phyloP scores from a whole-genome alignment of 257 asterid species.

The Datura wrightii region DNA sequence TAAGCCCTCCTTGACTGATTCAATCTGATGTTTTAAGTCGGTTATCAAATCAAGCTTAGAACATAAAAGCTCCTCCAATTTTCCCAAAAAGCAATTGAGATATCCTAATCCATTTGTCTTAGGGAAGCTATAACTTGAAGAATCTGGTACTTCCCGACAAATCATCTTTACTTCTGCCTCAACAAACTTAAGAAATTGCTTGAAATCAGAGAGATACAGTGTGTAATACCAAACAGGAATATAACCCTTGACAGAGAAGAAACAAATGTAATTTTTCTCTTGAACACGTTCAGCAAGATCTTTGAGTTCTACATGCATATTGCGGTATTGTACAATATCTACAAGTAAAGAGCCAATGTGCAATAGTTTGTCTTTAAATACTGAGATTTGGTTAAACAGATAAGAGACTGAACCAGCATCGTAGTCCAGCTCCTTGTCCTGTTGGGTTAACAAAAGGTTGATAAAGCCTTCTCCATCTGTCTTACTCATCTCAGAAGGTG shows the following conservation, averaged over 20 bases:
- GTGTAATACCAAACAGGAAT: conserved; percentile 25
- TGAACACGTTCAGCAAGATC: conserved; percentile 2
- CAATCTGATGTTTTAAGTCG: conserved; percentile 11
- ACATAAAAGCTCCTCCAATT: conserved; percentile 5
- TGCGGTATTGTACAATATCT: conserved; percentile 10
- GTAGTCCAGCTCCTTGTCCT: not conserved
- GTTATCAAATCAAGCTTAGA: conserved; percentile 4
- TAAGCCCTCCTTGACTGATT: conserved; percentile 10
- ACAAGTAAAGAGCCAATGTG: conserved; percentile 24
- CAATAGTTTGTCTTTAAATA: conserved; percentile 25
- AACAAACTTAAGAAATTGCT: conserved; percentile 20
- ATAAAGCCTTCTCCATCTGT: conserved; percentile 22
- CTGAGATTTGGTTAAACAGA: conserved; percentile 13
- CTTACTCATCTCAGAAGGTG: conserved; percentile 7
- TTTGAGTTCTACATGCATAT: conserved; percentile 14
- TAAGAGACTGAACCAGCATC: conserved; percentile 1
- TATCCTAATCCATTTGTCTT: conserved; percentile 12
- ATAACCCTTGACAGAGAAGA: not conserved
- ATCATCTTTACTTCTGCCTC: conserved; percentile 16
- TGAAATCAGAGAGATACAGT: conserved; percentile 26
- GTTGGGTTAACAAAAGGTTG: conserved; percentile 16
- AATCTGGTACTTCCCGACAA: conserved; percentile 24
- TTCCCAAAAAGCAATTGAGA: conserved; percentile 9
- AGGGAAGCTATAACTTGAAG: conserved; percentile 23
- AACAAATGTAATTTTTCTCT: conserved; percentile 19